Conservation (phyloP, 2,329 filamentous ascomycete species). For the Trichoderma sp. region DNA sequence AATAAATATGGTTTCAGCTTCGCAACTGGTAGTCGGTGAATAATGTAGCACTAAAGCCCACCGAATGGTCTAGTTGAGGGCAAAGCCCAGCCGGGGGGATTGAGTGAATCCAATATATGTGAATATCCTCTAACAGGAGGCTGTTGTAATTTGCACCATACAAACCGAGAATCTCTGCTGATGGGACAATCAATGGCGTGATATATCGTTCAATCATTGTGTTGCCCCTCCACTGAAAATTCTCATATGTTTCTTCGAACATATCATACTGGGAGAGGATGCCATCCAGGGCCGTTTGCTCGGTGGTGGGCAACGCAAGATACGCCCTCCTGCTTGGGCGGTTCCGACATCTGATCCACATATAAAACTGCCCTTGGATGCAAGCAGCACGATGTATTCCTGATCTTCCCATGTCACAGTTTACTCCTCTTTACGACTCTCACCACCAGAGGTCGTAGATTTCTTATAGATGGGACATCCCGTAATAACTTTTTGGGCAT, state of each 20-base stretch:
- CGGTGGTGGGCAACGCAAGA: not conserved
- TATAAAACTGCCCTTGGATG: not conserved
- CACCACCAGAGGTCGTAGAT: not conserved
- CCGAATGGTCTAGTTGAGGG: too few species aligned
- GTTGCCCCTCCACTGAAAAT: not conserved
- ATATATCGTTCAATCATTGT: too few species aligned
- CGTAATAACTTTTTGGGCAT: too few species aligned
- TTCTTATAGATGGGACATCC: too few species aligned
- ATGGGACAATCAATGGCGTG: not conserved
- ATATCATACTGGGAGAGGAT: not conserved
- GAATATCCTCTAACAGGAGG: too few species aligned
- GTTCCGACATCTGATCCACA: not conserved
- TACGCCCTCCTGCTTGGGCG: not conserved
- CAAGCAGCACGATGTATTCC: not conserved
- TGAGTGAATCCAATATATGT: too few species aligned
- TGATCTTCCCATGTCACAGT: not conserved
- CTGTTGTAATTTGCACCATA: too few species aligned
- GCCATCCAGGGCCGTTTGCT: not conserved
- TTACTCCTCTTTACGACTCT: not conserved
- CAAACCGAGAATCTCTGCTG: too few species aligned
- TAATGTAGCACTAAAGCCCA: too few species aligned
- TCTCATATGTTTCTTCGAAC: not conserved
- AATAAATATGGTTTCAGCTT: too few species aligned
- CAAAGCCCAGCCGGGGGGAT: too few species aligned
- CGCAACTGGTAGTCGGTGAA: too few species aligned